Percentiles rank a stretch among this genome's conserved stretches.
Conservation (phyloP, 1,139 yeast species). For the Candida sanyaensis region DNA sequence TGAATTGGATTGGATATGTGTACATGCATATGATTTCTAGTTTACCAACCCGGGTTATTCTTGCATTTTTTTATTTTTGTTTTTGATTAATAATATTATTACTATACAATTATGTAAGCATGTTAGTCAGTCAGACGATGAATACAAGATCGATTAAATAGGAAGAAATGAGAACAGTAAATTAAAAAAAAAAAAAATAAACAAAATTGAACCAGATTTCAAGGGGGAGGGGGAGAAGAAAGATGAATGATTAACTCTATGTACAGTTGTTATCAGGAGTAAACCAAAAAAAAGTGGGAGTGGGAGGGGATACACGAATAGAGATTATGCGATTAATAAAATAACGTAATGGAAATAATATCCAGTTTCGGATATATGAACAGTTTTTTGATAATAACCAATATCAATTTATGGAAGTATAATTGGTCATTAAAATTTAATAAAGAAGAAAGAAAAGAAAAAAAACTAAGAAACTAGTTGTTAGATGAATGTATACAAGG, state of each 20-base stretch:
- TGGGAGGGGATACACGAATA: no score
- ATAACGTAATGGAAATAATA: background rate
- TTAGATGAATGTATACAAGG: background rate
- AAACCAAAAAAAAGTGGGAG: no score
- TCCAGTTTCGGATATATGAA: background rate
- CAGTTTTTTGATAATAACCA: no score
- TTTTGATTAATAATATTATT: background rate
- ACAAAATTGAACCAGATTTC: background rate
- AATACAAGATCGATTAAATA: background rate
- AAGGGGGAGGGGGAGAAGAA: background rate
- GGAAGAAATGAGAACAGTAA: background rate
- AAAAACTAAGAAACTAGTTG: background rate
- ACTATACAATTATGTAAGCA: background rate
- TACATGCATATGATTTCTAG: background rate
- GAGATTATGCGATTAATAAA: no score
- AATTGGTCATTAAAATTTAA: background rate
- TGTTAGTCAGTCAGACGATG: conserved; percentile 2
- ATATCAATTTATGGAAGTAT: no score
- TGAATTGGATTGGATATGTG: background rate
- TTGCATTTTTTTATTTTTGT: background rate
- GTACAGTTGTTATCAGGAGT: no score
- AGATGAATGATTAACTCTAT: no score
- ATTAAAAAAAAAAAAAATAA: no score
- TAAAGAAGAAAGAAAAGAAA: background rate
- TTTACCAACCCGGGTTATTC: no score